Evolutionary conservation across 1,139 yeast genomes (phyloP).

Genomic region (Saccharomycopsis phalli): DNA sequence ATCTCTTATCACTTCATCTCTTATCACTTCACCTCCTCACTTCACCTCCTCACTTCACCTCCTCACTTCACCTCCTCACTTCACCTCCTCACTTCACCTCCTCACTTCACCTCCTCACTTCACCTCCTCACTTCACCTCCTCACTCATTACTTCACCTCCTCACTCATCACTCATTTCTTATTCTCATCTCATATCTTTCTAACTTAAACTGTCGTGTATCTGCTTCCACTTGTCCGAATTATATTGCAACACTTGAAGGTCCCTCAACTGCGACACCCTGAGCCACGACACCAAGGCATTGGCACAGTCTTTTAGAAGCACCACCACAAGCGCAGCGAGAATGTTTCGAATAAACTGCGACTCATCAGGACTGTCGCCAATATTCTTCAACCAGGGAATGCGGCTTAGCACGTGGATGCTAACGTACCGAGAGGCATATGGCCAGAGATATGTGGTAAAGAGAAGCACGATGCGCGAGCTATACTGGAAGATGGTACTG

Average conservation of each 20-base stretch:
- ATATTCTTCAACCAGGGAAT: slow-evolving; percentile 20
- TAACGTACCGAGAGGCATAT: slow-evolving; percentile 26
- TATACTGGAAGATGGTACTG: slow-evolving; percentile 24
- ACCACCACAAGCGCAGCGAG: slow-evolving; percentile 35
- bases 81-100: no score
- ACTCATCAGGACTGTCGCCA: slow-evolving; percentile 32
- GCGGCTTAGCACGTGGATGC: slow-evolving; percentile 21
- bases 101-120: no score
- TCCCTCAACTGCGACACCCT: slow-evolving; percentile 1
- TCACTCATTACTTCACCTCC: no score
- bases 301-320: slow-evolving; percentile 31
- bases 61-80: no score
- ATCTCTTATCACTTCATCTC: no score
- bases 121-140: no score
- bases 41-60: no score
- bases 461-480: slow-evolving; percentile 21
- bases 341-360: slow-evolving; percentile 36
- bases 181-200: no score
- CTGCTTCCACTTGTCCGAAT: slow-evolving; percentile 2
- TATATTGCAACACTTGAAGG: slow-evolving; percentile 8
- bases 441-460: slow-evolving; percentile 34
- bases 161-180: no score
- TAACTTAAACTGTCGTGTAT: no score
- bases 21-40: no score
- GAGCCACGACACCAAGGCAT: slow-evolving; percentile 8